These are phyloP conservation scores for Russula compacta DNA, from an alignment of 768 basidiomycete species.

Conservation along the genomic window DNA sequence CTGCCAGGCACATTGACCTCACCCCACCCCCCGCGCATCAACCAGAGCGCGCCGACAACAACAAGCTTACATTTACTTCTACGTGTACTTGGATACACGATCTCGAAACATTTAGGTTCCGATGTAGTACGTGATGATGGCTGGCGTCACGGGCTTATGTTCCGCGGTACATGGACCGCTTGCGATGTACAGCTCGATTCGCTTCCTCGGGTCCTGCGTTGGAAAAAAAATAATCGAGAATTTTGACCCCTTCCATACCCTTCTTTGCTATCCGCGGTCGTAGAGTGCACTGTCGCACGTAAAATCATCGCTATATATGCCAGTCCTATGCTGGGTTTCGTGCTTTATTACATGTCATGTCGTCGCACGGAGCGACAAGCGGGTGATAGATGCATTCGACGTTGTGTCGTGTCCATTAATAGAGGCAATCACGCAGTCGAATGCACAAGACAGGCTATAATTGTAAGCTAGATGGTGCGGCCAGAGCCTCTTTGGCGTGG, in stretches of 20 bases:
- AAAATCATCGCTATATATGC: neutral
- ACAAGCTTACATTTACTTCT: neutral
- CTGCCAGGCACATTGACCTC: neutral
- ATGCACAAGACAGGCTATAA: no score
- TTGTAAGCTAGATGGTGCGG: no score
- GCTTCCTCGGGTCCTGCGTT: neutral
- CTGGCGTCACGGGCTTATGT: neutral
- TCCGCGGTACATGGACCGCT: neutral
- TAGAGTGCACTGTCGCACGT: neutral
- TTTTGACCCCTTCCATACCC: neutral
- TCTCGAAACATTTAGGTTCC: no score
- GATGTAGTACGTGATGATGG: no score
- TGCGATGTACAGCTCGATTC: neutral
- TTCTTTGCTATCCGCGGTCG: neutral
- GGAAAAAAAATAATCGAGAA: neutral
- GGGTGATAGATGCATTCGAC: neutral
- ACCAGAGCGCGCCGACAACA: neutral
- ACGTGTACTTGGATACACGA: neutral
- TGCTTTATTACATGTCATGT: constrained; percentile 1
- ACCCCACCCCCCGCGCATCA: neutral
- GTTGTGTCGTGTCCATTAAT: no score
- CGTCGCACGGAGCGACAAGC: neutral
- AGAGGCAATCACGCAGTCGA: no score
- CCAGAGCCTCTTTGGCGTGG: no score
- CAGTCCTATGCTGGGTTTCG: neutral